Evolutionary conservation across 2,329 filamentous ascomycete genomes (phyloP).

Genomic region (Corynespora cassiicola): DNA sequence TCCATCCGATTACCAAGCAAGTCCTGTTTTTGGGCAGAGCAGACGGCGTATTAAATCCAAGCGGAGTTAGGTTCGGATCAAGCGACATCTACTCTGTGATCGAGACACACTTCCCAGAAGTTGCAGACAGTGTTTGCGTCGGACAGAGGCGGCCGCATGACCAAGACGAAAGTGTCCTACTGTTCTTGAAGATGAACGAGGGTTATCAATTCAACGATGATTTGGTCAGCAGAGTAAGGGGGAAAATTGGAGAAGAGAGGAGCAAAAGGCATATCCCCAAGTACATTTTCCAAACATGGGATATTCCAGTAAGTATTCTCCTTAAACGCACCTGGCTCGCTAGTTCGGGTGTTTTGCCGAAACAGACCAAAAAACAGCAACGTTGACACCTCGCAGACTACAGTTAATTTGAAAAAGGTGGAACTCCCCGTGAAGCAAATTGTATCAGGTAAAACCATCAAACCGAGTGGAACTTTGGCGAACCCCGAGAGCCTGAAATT

Average conservation of each 20-base stretch:
- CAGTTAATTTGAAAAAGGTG: conserved; percentile 85
- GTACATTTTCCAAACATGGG: conserved; percentile 80
- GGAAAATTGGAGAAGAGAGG: conserved; percentile 69
- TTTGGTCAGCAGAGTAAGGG: conserved; percentile 67
- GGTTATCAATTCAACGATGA: conserved; percentile 61
- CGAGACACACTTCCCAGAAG: conserved; percentile 68
- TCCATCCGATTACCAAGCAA: conserved; percentile 71
- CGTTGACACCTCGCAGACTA: conserved; percentile 61
- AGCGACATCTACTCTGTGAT: conserved; percentile 81
- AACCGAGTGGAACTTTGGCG: conserved; percentile 75
- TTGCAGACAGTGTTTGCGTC: conserved; percentile 79
- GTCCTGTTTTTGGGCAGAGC: conserved; percentile 72
- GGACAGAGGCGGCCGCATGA: conserved; percentile 73
- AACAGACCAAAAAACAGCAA: too few relatives aligned
- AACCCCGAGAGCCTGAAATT: conserved; percentile 79
- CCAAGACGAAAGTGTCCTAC: conserved; percentile 63
- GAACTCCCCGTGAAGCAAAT: conserved; percentile 86
- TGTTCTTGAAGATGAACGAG: conserved; percentile 67
- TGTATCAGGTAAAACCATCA: conserved; percentile 75
- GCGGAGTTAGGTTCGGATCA: conserved; percentile 78
- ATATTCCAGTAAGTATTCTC: conserved; percentile 71
- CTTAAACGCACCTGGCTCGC: neutral
- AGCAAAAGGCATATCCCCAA: conserved; percentile 78
- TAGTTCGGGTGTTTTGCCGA: neutral
- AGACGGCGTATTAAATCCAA: conserved; percentile 82